Base-by-base conservation (phyloP, 179 eudicot genomes). In the Spergularia azorica region DNA sequence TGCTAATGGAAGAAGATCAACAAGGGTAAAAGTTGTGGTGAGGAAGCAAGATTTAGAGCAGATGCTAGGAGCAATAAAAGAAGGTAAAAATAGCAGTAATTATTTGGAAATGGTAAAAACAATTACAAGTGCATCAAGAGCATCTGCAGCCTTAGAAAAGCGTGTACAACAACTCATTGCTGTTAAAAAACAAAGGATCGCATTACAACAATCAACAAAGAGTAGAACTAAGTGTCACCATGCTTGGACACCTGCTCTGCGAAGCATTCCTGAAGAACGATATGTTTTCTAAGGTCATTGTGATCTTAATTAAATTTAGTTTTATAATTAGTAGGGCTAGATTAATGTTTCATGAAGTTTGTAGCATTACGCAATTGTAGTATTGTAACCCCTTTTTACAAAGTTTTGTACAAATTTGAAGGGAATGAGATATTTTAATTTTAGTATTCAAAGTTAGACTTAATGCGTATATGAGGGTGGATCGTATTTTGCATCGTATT, bases 11-110 rank as follows among this genome's bases (percentile, higher is more conserved):
- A 76, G 50, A 48, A 58, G 43, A 68, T 74, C 61, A 69, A 26
- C 51, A 68, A 74, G 82, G 72, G 73, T 79, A 52, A 79, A 79
- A 74, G 41, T 79, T 52, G 59, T 74, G 74, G 69, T 79, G 16
- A 74, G 54, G 55, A 79, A 60, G n/a, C 74, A 79, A 17, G 82
- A 79, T 66, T 74, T 79, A 51, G 54, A 74, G 17, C 39, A 68
- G 54, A 79, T 79, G 9, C 41, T 79, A 58, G 73, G 60, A 79
- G 77, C 77, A 7, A 59, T 79, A 8, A 73, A 57, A 48, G 73
- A 67, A 32, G 69, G 64, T 51, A 63, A 63, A 50, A 39, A 20
- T 12, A 67, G 43, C 6, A 59, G 32, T 26, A 26, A 26, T 26
- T 26, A 67, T 59, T 48, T 79, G 36, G 77, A 79, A 36, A 65